A percentile compares a stretch with the other conserved stretches of the same genome.
Evolutionary conservation across 257 asterid genomes (phyloP).

Genomic region (Sherardia arvensis): DNA sequence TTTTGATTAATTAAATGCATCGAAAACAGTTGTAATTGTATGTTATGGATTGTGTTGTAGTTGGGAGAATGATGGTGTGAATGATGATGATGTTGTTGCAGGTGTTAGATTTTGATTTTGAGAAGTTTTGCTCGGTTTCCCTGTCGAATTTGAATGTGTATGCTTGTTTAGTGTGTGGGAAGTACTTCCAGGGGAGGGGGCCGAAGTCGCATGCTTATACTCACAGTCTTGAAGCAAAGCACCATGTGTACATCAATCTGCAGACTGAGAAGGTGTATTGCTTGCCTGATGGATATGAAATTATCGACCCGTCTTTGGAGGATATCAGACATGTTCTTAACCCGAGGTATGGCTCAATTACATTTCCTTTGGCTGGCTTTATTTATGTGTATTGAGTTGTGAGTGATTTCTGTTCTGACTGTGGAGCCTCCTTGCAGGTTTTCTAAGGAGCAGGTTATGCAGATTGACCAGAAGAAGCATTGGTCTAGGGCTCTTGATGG

Average conservation of each 20-base stretch:
- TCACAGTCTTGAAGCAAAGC: slow-evolving; percentile 96
- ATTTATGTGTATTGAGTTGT: too few relatives aligned
- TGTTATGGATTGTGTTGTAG: not conserved
- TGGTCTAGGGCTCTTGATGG: slow-evolving; percentile 99
- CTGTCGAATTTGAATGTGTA: slow-evolving; percentile 91
- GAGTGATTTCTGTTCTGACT: too few relatives aligned
- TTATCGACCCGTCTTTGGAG: slow-evolving; percentile 83
- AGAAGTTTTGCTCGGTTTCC: slow-evolving; percentile 91
- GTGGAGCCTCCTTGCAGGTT: too few relatives aligned
- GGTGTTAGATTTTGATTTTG: slow-evolving; percentile 98
- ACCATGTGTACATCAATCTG: slow-evolving; percentile 93
- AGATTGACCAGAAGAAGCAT: slow-evolving; percentile 67
- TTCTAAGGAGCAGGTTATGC: slow-evolving; percentile 62
- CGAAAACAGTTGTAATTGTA: too few relatives aligned
- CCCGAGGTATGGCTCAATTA: slow-evolving; percentile 50
- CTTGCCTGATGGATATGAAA: slow-evolving; percentile 98
- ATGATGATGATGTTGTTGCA: slow-evolving; percentile 26
- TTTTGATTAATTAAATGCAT: not conserved
- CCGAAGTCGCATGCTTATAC: slow-evolving; percentile 93
- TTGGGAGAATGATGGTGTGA: not conserved
- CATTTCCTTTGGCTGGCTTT: not conserved
- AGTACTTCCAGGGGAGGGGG: slow-evolving; percentile 97
- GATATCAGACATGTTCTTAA: slow-evolving; percentile 88
- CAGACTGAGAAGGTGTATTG: slow-evolving; percentile 89
- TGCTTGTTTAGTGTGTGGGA: slow-evolving; percentile 96